Conservation (phyloP, 306 rosid genomes). For the Trifolium repens region DNA sequence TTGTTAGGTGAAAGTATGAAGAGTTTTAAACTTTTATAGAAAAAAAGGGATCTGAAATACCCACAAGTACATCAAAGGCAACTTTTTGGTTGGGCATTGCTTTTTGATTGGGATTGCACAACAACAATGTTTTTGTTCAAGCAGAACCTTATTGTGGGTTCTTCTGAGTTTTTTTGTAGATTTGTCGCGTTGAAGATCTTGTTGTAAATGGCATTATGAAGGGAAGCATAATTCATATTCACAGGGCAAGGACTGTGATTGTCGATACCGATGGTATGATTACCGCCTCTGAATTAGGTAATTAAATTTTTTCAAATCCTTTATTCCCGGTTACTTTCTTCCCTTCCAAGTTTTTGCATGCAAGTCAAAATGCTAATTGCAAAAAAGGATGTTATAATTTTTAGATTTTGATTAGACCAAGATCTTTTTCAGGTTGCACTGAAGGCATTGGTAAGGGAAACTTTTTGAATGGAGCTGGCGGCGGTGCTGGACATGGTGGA, state of each 20-base stretch:
- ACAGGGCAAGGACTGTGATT: constrained; percentile 94
- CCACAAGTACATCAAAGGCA: not conserved
- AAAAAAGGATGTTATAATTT: constrained; percentile 7
- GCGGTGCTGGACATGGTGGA: constrained; percentile 99
- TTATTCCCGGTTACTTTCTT: constrained; percentile 27
- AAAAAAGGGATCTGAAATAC: constrained; percentile 9
- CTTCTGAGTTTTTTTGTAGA: constrained; percentile 57
- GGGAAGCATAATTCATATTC: constrained; percentile 96
- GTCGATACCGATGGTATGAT: constrained; percentile 69
- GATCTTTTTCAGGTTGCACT: constrained; percentile 78
- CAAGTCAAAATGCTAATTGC: constrained; percentile 27
- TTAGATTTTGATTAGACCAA: constrained; percentile 47
- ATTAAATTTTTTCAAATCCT: constrained; percentile 31
- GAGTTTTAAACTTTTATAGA: not conserved
- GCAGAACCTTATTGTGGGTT: constrained; percentile 40
- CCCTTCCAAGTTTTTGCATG: constrained; percentile 36
- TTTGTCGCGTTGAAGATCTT: constrained; percentile 99
- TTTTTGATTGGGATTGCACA: constrained; percentile 35
- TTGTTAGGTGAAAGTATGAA: constrained; percentile 10
- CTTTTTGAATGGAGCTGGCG: constrained; percentile 96
- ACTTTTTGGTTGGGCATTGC: constrained; percentile 8
- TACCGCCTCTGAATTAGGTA: constrained; percentile 86
- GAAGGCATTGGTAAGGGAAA: constrained; percentile 94
- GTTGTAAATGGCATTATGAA: constrained; percentile 79
- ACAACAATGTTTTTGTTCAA: not conserved